Evolutionary conservation across 805 yeast genomes (phyloP).

Genomic region (Zygoascus bituminiphila): DNA sequence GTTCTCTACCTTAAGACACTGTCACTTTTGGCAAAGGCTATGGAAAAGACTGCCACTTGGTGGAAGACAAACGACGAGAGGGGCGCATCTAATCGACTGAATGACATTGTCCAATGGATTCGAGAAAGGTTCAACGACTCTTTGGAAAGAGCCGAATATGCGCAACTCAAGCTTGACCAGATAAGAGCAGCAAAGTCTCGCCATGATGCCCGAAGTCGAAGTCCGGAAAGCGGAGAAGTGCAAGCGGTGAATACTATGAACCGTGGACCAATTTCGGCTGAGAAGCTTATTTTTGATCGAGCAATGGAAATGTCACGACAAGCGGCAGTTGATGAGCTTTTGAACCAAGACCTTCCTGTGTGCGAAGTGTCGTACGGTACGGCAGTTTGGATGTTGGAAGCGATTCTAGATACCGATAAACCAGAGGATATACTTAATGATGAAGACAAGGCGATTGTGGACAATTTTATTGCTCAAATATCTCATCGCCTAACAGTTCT

Average conservation of each 20-base stretch:
- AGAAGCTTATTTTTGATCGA: slow-evolving; percentile 81
- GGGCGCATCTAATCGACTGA: slow-evolving; percentile 26
- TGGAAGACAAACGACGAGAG: slow-evolving; percentile 49
- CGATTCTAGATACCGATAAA: slow-evolving; percentile 50
- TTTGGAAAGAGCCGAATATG: slow-evolving; percentile 78
- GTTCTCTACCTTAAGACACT: slow-evolving; percentile 77
- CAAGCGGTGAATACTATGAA: neutral
- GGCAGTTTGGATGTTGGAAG: slow-evolving; percentile 92
- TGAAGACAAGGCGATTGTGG: slow-evolving; percentile 64
- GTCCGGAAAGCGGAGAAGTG: neutral
- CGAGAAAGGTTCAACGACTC: slow-evolving; percentile 83
- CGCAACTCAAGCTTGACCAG: slow-evolving; percentile 34
- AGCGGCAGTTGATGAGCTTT: slow-evolving; percentile 84
- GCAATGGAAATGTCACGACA: slow-evolving; percentile 88
- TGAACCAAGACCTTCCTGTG: slow-evolving; percentile 59
- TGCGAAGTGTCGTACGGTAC: slow-evolving; percentile 89
- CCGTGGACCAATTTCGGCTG: slow-evolving; percentile 42
- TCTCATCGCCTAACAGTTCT: slow-evolving; percentile 70
- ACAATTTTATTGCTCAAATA: slow-evolving; percentile 73
- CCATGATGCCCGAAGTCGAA: neutral
- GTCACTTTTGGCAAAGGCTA: slow-evolving; percentile 74
- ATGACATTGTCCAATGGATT: slow-evolving; percentile 76
- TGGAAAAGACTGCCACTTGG: slow-evolving; percentile 83
- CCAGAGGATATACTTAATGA: slow-evolving; percentile 40
- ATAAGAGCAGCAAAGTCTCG: neutral